A percentile compares a stretch with the other conserved stretches of the same genome.
phyloP scores from a whole-genome alignment of 2,329 filamentous ascomycete species.

The Mycosphaerelloides madeirae region DNA sequence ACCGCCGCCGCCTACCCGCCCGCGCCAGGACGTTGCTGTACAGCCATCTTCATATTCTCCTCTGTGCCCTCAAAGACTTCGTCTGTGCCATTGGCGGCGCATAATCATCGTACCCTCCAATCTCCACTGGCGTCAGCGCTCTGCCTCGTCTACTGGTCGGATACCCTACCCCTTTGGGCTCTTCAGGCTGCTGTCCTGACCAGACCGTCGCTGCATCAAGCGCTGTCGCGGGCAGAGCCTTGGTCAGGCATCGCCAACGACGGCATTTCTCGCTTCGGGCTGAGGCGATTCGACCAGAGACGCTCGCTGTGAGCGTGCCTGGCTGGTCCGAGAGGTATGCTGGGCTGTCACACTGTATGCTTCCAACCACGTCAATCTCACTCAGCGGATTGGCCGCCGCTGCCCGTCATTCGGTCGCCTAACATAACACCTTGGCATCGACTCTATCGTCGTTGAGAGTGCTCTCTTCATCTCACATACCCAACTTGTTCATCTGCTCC shows the following conservation, averaged over 20 bases:
- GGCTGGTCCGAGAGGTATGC: constrained; percentile 14
- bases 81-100: constrained; percentile 18
- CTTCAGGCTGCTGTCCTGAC: constrained; percentile 5
- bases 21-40: constrained; percentile 5
- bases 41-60: constrained; percentile 11
- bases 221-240: constrained; percentile 3
- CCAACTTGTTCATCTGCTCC: constrained; percentile 1
- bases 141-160: constrained; percentile 9
- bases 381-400: not conserved
- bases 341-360: constrained; percentile 2
- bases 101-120: constrained; percentile 14
- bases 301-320: constrained; percentile 6
- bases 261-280: constrained; percentile 8
- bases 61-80: constrained; percentile 4
- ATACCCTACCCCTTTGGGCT: constrained; percentile 8
- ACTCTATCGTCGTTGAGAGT: not conserved
- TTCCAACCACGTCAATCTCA: constrained; percentile 2
- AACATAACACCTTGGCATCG: not conserved
- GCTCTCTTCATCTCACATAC: not conserved
- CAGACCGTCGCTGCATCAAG: constrained; percentile 5
- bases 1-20: not conserved
- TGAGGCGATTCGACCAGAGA: constrained; percentile 3
- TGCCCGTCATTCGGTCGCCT: not conserved
- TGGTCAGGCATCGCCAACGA: not conserved
- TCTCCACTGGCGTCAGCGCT: constrained; percentile 12